A percentile compares a stretch with the other conserved stretches of the same genome.
Conservation (phyloP, 768 basidiomycete species). For the Suillus paluster region DNA sequence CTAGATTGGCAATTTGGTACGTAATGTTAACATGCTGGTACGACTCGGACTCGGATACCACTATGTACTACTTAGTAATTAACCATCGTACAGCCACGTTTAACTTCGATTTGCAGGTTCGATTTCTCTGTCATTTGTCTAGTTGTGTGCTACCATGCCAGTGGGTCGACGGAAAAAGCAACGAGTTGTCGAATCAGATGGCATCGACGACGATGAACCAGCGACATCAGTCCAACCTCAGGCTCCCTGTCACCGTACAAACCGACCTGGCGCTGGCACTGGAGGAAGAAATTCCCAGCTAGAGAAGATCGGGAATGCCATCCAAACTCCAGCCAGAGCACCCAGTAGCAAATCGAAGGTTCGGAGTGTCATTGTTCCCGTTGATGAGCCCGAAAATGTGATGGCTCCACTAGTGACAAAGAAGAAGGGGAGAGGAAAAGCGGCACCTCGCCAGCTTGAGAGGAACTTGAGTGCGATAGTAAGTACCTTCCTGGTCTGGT, state of each 20-base stretch:
- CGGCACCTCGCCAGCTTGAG: background rate
- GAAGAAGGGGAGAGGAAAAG: background rate
- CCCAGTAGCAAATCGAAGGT: background rate
- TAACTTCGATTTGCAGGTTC: too few species aligned
- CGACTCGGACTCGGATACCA: too few species aligned
- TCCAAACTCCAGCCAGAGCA: background rate
- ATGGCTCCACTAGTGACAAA: background rate
- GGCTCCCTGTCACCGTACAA: background rate
- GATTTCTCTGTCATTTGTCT: background rate
- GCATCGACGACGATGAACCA: background rate
- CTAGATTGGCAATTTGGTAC: too few species aligned
- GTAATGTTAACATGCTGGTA: too few species aligned
- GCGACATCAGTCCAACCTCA: background rate
- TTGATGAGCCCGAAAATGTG: background rate
- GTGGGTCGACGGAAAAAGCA: background rate
- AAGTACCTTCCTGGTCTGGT: background rate
- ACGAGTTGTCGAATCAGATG: background rate
- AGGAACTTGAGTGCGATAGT: background rate
- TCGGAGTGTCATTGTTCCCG: background rate
- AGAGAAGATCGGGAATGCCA: background rate
- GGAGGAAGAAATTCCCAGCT: background rate
- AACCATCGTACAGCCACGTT: too few species aligned
- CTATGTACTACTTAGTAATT: too few species aligned
- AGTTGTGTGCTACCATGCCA: background rate
- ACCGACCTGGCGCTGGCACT: background rate